phyloP scores from a whole-genome alignment of 1,284 basidiomycete genomes.

The Veloboletus limbatus region DNA sequence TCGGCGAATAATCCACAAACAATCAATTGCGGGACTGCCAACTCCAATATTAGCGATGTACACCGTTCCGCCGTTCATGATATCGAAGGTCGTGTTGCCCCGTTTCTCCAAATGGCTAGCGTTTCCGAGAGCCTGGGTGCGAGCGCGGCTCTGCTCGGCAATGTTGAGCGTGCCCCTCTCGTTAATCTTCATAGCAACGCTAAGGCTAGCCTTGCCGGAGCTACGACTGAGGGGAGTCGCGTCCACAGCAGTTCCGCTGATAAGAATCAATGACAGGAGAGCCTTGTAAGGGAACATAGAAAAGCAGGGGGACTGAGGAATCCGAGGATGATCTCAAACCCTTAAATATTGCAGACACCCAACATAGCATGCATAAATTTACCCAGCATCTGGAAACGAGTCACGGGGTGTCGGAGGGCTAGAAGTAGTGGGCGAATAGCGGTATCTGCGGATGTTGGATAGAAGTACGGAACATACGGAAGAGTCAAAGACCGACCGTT shows the following conservation, averaged over 20 bases:
- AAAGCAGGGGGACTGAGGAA: background rate
- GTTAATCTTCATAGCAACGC: slow-evolving; percentile 15
- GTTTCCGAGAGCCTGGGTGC: background rate
- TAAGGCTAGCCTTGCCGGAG: slow-evolving; percentile 14
- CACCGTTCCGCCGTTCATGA: slow-evolving; percentile 22
- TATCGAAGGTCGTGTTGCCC: background rate
- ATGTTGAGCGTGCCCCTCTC: slow-evolving; percentile 5
- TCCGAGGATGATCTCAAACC: background rate
- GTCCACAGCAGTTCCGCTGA: slow-evolving; percentile 8
- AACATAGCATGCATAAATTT: background rate
- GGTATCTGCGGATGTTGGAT: background rate
- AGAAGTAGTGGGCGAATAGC: background rate
- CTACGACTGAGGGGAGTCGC: slow-evolving; percentile 14
- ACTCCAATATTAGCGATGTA: slow-evolving; percentile 41
- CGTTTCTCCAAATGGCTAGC: background rate
- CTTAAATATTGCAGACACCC: slow-evolving; percentile 1
- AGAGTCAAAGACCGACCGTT: no score
- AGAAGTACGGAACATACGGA: background rate
- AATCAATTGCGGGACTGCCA: slow-evolving; percentile 40
- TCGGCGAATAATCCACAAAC: slow-evolving; percentile 26
- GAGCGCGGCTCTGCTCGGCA: slow-evolving; percentile 8
- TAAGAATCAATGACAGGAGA: slow-evolving; percentile 13
- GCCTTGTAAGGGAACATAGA: slow-evolving; percentile 19
- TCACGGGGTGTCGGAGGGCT: background rate
- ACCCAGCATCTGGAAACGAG: background rate